phyloP scores from a whole-genome alignment of 352 stramenopile species.

The Phytophthora pseudosyringae region DNA sequence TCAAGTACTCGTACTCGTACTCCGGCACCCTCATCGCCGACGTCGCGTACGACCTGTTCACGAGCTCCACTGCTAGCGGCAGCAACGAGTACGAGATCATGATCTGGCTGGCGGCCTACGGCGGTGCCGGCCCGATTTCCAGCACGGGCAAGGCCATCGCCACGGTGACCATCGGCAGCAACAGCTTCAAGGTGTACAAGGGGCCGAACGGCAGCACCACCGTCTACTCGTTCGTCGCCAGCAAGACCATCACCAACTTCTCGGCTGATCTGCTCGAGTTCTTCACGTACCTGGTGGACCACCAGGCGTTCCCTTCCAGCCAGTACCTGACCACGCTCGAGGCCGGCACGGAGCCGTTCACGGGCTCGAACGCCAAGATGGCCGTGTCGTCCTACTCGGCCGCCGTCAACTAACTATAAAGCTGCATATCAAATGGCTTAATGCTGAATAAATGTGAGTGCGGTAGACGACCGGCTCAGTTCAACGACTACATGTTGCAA shows the following conservation, averaged over 20 bases:
- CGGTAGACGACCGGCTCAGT: neutral
- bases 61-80: conserved; percentile 30
- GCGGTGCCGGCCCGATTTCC: conserved; percentile 35
- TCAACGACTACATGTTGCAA: conserved; percentile 27
- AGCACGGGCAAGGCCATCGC: conserved; percentile 36
- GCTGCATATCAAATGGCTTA: no score
- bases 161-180: conserved; percentile 20
- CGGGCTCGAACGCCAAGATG: conserved; percentile 34
- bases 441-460: conserved; percentile 2
- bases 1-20: conserved; percentile 42
- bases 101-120: conserved; percentile 40
- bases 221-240: conserved; percentile 44
- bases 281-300: conserved; percentile 29
- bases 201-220: conserved; percentile 37
- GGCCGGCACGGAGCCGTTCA: conserved; percentile 41
- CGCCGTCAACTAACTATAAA: conserved; percentile 23
- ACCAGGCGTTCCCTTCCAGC: conserved; percentile 28
- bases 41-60: conserved; percentile 44
- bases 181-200: conserved; percentile 35
- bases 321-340: conserved; percentile 42
- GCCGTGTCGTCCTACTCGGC: conserved; percentile 37
- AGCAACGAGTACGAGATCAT: conserved; percentile 47
- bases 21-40: conserved; percentile 35
- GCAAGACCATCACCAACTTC: conserved; percentile 30
- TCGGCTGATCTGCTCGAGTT: conserved; percentile 36